Evolutionary conservation across 352 stramenopile species (phyloP).

Genomic region (Thraustochytrium sp.): DNA sequence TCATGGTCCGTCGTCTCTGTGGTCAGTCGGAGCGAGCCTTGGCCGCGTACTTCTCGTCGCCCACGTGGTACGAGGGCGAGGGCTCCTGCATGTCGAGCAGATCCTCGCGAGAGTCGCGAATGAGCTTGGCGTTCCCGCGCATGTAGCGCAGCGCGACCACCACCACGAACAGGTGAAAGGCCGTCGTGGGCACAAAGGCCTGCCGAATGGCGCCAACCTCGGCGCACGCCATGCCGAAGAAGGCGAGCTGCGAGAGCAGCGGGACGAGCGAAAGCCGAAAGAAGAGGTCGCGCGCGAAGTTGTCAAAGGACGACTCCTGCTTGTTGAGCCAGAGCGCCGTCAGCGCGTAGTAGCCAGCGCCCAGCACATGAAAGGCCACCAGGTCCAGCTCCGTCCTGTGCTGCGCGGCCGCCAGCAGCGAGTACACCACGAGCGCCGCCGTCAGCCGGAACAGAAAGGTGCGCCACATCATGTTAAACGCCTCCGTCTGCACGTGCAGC

Average conservation of each 20-base stretch:
- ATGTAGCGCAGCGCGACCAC: neutral
- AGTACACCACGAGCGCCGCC: neutral
- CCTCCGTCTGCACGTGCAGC: constrained; percentile 36
- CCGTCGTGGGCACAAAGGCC: neutral
- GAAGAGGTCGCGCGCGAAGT: neutral
- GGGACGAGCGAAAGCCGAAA: neutral
- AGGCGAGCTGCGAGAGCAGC: neutral
- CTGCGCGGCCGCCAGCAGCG: neutral
- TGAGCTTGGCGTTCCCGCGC: neutral
- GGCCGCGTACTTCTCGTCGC: neutral
- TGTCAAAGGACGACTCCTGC: constrained; percentile 2
- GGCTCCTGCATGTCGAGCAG: neutral
- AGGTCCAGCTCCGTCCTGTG: constrained; percentile 13
- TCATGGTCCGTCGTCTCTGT: too few relatives aligned
- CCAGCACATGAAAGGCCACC: neutral
- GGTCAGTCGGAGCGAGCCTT: too few relatives aligned
- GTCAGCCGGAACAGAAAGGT: neutral
- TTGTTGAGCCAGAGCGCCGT: neutral
- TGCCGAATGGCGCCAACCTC: neutral
- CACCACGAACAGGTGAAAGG: neutral
- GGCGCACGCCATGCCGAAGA: neutral
- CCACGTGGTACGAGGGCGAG: neutral
- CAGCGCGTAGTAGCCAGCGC: neutral
- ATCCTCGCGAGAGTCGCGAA: neutral
- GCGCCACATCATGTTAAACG: constrained; percentile 24